Evolutionary conservation across 768 basidiomycete genomes (phyloP).

Genomic region (Panaeolus cyanescens): DNA sequence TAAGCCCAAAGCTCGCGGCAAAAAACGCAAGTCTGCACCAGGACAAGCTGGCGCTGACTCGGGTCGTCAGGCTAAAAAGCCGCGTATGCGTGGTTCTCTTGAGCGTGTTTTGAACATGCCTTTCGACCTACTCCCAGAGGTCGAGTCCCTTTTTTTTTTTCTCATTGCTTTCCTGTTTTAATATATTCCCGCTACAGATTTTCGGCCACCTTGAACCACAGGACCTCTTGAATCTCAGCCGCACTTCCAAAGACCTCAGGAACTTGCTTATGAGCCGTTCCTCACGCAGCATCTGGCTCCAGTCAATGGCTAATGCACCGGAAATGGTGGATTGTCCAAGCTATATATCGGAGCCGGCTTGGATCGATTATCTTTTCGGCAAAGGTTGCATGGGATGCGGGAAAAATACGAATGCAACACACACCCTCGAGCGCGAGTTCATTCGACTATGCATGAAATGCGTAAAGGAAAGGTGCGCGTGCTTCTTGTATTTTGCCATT

Average conservation of each 20-base stretch:
- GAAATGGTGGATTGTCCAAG: constrained; percentile 44
- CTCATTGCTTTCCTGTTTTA: not conserved
- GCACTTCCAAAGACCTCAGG: constrained; percentile 43
- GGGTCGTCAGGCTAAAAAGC: not conserved
- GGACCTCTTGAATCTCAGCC: constrained; percentile 45
- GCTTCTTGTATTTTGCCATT: not conserved
- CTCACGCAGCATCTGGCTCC: constrained; percentile 41
- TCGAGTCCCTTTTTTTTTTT: constrained; percentile 4
- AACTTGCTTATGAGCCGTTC: constrained; percentile 42
- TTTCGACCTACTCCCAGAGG: constrained; percentile 28
- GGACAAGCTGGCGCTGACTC: not conserved
- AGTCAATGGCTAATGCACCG: constrained; percentile 32
- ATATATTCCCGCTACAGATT: constrained; percentile 27
- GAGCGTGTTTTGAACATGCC: constrained; percentile 24
- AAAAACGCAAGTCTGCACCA: not conserved
- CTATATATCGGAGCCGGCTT: constrained; percentile 45
- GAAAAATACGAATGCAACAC: not conserved
- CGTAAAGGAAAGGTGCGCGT: not conserved
- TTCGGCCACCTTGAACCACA: constrained; percentile 45
- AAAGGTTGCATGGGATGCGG: constrained; percentile 33
- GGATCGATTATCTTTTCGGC: constrained; percentile 44
- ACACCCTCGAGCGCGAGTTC: not conserved
- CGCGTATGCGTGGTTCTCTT: constrained; percentile 21
- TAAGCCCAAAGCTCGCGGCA: not conserved
- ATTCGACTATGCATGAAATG: not conserved